Evolutionary conservation across 257 asterid species (phyloP).

Genomic region (Linderniella brevidens): DNA sequence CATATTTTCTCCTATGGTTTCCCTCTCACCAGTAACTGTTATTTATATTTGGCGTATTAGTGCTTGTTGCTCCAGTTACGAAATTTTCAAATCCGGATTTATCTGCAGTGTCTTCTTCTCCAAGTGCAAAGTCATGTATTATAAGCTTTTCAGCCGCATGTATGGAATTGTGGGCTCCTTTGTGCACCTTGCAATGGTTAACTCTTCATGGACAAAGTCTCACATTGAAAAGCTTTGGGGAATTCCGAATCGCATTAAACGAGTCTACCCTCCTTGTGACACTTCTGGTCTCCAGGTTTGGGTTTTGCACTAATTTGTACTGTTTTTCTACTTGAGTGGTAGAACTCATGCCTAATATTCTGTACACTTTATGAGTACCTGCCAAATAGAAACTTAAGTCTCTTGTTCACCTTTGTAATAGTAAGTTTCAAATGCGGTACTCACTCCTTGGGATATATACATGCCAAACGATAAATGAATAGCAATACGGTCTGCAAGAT

Average conservation of each 20-base stretch:
- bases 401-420: too few relatives aligned
- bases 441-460: too few relatives aligned
- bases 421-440: too few relatives aligned
- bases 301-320: slow-evolving; percentile 3
- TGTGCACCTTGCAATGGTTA: slow-evolving; percentile 83
- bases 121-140: slow-evolving; percentile 55
- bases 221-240: slow-evolving; percentile 92
- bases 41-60: not conserved
- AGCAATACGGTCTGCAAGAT: too few relatives aligned
- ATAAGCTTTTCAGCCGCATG: slow-evolving; percentile 68
- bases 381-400: not conserved
- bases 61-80: slow-evolving; percentile 7
- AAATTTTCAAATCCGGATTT: slow-evolving; percentile 15
- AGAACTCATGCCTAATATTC: too few relatives aligned
- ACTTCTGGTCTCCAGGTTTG: slow-evolving; percentile 81
- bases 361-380: too few relatives aligned
- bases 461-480: too few relatives aligned
- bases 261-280: slow-evolving; percentile 93
- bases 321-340: too few relatives aligned
- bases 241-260: slow-evolving; percentile 50
- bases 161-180: slow-evolving; percentile 76
- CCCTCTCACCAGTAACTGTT: too few relatives aligned
- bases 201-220: slow-evolving; percentile 88
- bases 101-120: slow-evolving; percentile 50
- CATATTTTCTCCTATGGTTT: too few relatives aligned